A percentile compares a stretch with the other conserved stretches of the same genome.
Evolutionary conservation across 2,329 filamentous ascomycete genomes (phyloP).

Genomic region (Aureobasidium sp.): DNA sequence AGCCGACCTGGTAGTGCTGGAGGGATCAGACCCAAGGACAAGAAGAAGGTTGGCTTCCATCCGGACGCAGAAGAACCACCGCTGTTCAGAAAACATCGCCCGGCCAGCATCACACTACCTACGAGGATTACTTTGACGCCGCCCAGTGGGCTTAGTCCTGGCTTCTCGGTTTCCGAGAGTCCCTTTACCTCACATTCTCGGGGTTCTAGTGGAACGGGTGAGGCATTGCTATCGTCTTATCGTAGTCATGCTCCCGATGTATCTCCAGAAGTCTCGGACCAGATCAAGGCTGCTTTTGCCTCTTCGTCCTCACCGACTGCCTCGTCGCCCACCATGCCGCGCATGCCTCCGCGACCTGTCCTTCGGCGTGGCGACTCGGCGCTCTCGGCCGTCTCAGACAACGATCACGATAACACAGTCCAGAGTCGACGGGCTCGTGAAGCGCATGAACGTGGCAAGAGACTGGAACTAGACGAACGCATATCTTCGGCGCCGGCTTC

Average conservation of each 20-base stretch:
- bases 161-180: neutral
- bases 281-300: slow-evolving; percentile 16
- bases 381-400: slow-evolving; percentile 10
- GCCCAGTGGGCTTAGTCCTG: slow-evolving; percentile 5
- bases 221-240: slow-evolving; percentile 1
- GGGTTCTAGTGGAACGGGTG: neutral
- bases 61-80: slow-evolving; percentile 15
- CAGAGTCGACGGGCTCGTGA: slow-evolving; percentile 22
- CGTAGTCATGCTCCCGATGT: slow-evolving; percentile 14
- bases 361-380: slow-evolving; percentile 17
- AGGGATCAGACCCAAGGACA: slow-evolving; percentile 17
- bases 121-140: slow-evolving; percentile 11
- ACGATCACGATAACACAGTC: slow-evolving; percentile 10
- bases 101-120: slow-evolving; percentile 1
- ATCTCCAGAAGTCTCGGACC: slow-evolving; percentile 15
- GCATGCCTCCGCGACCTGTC: slow-evolving; percentile 13
- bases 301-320: neutral
- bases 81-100: slow-evolving; percentile 13
- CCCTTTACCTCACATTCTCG: slow-evolving; percentile 3
- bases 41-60: slow-evolving; percentile 20
- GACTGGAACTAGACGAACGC: slow-evolving; percentile 26
- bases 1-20: slow-evolving; percentile 16
- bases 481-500: slow-evolving; percentile 26
- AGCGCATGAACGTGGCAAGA: slow-evolving; percentile 31
- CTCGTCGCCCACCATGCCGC: neutral